A percentile compares a stretch with the other conserved stretches of the same genome.
Evolutionary conservation across 2,329 filamentous ascomycete genomes (phyloP).

Genomic region (Aspergillus unguis): DNA sequence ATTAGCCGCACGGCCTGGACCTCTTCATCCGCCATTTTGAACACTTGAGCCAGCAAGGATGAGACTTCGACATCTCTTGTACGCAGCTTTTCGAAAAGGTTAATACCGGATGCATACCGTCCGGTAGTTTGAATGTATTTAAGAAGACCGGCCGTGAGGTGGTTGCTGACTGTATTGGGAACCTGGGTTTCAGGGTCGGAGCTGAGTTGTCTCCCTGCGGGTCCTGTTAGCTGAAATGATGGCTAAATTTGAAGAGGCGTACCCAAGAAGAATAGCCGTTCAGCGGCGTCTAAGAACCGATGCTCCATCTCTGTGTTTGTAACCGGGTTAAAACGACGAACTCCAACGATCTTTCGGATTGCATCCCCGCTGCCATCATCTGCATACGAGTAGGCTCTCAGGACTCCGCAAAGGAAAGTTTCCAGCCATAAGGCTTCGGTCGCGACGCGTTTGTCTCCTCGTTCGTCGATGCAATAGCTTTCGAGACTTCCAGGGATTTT

Average conservation of each 20-base stretch:
- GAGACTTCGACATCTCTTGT: constrained; percentile 90
- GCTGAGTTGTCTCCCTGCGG: constrained; percentile 82
- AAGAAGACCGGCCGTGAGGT: constrained; percentile 86
- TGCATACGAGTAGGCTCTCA: constrained; percentile 93
- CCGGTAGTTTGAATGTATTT: constrained; percentile 96
- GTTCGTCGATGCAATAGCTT: constrained; percentile 95
- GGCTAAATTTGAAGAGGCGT: neutral
- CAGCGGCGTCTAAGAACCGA: constrained; percentile 88
- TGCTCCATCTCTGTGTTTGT: constrained; percentile 98
- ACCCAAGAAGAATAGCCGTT: constrained; percentile 93
- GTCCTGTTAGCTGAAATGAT: constrained; percentile 18
- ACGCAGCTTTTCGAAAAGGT: constrained; percentile 93
- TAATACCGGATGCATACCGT: constrained; percentile 90
- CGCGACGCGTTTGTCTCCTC: constrained; percentile 88
- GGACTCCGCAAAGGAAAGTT: constrained; percentile 91
- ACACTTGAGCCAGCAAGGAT: constrained; percentile 82
- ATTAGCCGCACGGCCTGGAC: constrained; percentile 89
- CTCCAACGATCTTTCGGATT: constrained; percentile 96
- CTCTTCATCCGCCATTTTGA: constrained; percentile 94
- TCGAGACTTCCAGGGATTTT: constrained; percentile 95
- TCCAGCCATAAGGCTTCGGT: constrained; percentile 96
- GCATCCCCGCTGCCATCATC: constrained; percentile 92
- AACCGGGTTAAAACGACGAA: constrained; percentile 93
- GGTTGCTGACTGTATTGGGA: constrained; percentile 93
- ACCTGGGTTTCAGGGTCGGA: constrained; percentile 97